A percentile compares a stretch with the other conserved stretches of the same genome.
Evolutionary conservation across 2,329 filamentous ascomycete species (phyloP).

Genomic region (Chaetomium globosum): DNA sequence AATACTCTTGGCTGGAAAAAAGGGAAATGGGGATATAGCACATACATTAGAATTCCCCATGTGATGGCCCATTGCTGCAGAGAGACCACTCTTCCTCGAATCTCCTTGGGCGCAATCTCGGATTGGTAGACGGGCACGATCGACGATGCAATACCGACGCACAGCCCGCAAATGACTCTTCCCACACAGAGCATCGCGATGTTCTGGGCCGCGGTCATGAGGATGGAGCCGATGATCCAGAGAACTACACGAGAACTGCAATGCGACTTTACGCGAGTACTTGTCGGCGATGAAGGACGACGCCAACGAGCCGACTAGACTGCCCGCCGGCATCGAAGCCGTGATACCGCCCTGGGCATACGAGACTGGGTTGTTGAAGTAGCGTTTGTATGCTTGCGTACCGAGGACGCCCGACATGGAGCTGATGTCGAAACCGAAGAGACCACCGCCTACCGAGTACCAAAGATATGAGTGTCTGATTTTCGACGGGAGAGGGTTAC

Average conservation of each 20-base stretch:
- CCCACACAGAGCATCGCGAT: conserved; percentile 72
- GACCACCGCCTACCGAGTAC: conserved; percentile 59
- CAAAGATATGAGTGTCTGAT: conserved; percentile 6
- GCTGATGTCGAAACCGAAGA: conserved; percentile 79
- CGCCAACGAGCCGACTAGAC: conserved; percentile 60
- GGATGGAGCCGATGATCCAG: conserved; percentile 55
- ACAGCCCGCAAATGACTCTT: conserved; percentile 70
- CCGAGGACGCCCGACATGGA: conserved; percentile 72
- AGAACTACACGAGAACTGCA: conserved; percentile 55
- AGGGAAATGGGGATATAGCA: not conserved
- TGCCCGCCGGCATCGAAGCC: conserved; percentile 73
- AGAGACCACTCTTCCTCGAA: conserved; percentile 62
- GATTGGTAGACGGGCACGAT: conserved; percentile 71
- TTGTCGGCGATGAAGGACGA: conserved; percentile 56
- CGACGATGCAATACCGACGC: conserved; percentile 73
- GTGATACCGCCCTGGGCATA: conserved; percentile 70
- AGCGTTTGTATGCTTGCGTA: conserved; percentile 69
- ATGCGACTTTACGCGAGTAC: conserved; percentile 52
- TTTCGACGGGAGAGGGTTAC: not conserved
- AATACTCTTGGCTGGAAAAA: not conserved
- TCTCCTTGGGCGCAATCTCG: conserved; percentile 63
- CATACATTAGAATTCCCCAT: conserved; percentile 64
- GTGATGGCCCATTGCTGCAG: conserved; percentile 73
- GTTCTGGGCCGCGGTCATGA: conserved; percentile 65
- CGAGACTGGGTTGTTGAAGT: conserved; percentile 64